Evolutionary conservation across 83 land plant species (phyloP).

Genomic region (Thuja plicata): DNA sequence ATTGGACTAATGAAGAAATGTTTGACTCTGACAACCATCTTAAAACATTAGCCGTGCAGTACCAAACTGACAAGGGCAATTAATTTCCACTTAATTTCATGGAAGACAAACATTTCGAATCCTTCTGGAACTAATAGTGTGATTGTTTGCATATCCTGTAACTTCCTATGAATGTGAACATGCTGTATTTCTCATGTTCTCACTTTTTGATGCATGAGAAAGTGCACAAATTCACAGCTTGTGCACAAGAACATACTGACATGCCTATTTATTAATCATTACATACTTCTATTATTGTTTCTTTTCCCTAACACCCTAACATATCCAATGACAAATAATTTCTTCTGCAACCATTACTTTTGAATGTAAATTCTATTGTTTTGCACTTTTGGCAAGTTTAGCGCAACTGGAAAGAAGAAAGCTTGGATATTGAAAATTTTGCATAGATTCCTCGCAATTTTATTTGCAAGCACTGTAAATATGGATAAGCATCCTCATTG

Average conservation of each 20-base stretch:
- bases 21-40: neutral
- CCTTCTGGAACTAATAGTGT: no score
- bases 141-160: neutral
- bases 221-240: neutral
- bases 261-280: neutral
- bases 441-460: neutral
- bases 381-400: neutral
- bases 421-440: neutral
- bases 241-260: neutral
- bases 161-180: neutral
- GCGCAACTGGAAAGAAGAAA: neutral
- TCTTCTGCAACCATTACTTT: neutral
- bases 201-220: neutral
- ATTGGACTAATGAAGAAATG: neutral
- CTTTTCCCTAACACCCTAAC: neutral
- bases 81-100: conserved; percentile 3
- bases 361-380: neutral
- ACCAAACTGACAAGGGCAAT: neutral
- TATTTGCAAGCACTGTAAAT: neutral
- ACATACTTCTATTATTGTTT: neutral
- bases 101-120: neutral
- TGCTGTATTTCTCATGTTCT: no score
- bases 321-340: neutral
- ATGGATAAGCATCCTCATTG: neutral
- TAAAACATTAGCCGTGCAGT: neutral